These are phyloP conservation scores for Botrytis cinerea DNA, from an alignment of 2,329 filamentous ascomycete genomes.

Conservation along the genomic window DNA sequence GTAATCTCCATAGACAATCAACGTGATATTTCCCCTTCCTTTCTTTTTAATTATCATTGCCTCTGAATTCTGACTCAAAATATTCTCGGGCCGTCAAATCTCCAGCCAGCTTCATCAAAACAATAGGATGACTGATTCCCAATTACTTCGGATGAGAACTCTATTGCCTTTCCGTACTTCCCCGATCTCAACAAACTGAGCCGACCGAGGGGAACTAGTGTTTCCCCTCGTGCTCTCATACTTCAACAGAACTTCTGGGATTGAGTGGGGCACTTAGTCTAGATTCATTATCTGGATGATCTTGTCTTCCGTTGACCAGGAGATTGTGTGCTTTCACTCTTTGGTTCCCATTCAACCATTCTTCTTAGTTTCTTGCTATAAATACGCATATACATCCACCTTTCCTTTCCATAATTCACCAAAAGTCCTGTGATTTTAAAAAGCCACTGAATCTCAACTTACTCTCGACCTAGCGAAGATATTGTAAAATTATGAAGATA, in stretches of 20 bases:
- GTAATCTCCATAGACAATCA: rapidly evolving
- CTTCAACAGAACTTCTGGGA: rapidly evolving
- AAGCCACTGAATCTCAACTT: not conserved
- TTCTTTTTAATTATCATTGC: not conserved
- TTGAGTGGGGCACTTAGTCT: not conserved
- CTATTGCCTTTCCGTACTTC: not conserved
- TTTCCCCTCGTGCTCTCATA: not conserved
- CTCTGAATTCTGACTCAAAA: not conserved
- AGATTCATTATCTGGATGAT: not conserved
- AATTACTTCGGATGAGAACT: not conserved
- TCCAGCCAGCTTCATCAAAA: not conserved
- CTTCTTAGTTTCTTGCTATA: not conserved
- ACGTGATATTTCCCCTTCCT: not conserved
- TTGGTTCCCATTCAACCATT: not conserved
- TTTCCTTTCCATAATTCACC: not conserved
- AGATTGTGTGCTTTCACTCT: not conserved
- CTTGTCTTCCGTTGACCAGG: not conserved
- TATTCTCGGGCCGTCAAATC: not conserved
- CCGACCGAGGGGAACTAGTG: no score
- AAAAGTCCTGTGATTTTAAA: not conserved
- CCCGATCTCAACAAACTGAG: not conserved
- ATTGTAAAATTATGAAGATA: no score
- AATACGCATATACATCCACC: not conserved
- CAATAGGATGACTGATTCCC: not conserved
- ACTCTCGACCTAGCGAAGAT: not conserved